Percentiles rank a stretch among this genome's conserved stretches.
phyloP scores from a whole-genome alignment of 805 yeast species.

The Vanderwaltozyma yarrowii region DNA sequence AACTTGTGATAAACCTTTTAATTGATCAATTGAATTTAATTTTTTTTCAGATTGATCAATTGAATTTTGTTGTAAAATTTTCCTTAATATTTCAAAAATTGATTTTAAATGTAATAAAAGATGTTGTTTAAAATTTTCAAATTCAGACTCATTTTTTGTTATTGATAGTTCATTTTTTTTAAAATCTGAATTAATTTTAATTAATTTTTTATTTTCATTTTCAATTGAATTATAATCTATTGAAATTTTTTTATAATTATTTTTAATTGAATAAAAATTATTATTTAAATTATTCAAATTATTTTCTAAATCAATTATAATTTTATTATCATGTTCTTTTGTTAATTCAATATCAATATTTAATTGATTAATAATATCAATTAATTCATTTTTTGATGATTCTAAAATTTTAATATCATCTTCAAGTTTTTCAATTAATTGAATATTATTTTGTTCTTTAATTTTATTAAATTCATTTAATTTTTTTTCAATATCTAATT shows the following conservation, averaged over 20 bases:
- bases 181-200: conserved; percentile 3
- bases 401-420: too few relatives aligned
- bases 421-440: too few relatives aligned
- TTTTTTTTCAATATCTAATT: too few relatives aligned
- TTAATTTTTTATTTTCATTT: conserved; percentile 17
- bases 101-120: conserved; percentile 39
- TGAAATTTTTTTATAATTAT: too few relatives aligned
- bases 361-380: too few relatives aligned
- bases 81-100: conserved; percentile 40
- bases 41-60: conserved; percentile 48
- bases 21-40: conserved; percentile 31
- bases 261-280: too few relatives aligned
- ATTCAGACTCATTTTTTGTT: conserved; percentile 16
- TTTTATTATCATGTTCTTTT: neutral
- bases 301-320: neutral
- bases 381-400: too few relatives aligned
- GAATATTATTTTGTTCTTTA: too few relatives aligned
- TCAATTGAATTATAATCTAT: too few relatives aligned
- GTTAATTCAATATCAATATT: neutral
- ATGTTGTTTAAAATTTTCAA: conserved; percentile 36
- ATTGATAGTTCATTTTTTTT: conserved; percentile 21
- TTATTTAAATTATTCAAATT: neutral
- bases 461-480: too few relatives aligned
- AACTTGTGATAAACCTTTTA: conserved; percentile 14
- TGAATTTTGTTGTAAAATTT: conserved; percentile 48